phyloP scores from a whole-genome alignment of 176 grass and related monocot genomes.

The Panicum miliaceum region DNA sequence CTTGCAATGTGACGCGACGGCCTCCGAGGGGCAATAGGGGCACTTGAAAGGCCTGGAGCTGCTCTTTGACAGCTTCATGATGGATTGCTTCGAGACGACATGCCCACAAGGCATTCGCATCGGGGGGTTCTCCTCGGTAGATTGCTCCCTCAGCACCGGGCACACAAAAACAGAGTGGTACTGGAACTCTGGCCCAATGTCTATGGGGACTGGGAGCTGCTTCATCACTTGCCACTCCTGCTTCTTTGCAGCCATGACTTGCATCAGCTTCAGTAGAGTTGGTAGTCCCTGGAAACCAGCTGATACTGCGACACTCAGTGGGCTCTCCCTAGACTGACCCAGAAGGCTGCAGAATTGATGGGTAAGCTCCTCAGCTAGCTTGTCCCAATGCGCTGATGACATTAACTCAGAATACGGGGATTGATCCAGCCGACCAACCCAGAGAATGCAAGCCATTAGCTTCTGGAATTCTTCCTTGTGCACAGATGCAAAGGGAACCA shows the following conservation, averaged over 20 bases:
- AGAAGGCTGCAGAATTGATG: constrained; percentile 76
- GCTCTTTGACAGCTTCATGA: constrained; percentile 81
- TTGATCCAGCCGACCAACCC: constrained; percentile 66
- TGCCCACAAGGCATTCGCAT: constrained; percentile 98
- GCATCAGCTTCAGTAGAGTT: constrained; percentile 70
- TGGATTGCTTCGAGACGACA: constrained; percentile 76
- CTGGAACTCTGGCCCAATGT: constrained; percentile 75
- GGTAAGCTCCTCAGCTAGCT: constrained; percentile 66
- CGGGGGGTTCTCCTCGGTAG: constrained; percentile 83
- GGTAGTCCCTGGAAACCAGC: constrained; percentile 87
- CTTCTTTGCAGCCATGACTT: constrained; percentile 75
- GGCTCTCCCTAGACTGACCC: constrained; percentile 67
- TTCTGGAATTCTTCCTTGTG: constrained; percentile 67
- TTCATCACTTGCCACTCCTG: constrained; percentile 95
- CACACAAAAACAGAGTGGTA: constrained; percentile 93
- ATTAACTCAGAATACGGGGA: constrained; percentile 81
- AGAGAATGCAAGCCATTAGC: constrained; percentile 77
- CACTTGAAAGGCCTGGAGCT: constrained; percentile 90
- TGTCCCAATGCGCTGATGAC: constrained; percentile 68
- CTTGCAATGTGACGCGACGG: constrained; percentile 68
- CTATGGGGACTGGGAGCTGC: constrained; percentile 81
- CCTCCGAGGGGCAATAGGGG: constrained; percentile 83
- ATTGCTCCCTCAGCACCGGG: constrained; percentile 82
- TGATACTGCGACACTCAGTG: constrained; percentile 60
- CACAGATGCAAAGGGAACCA: constrained; percentile 55